Evolutionary conservation across 78 protist genomes (phyloP).

Genomic region (Dictyostelium brefeldianum): DNA sequence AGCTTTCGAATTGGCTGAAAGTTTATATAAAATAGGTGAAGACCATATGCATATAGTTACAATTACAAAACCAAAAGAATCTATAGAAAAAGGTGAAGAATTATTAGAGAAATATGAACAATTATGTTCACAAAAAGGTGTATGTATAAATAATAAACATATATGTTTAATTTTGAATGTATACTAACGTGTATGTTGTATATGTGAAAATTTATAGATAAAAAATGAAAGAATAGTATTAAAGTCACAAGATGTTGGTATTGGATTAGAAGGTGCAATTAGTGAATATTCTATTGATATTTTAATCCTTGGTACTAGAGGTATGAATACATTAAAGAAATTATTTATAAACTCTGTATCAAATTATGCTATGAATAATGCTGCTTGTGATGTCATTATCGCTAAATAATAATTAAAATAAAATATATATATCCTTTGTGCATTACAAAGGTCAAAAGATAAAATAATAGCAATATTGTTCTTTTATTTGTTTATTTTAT

Average conservation of each 20-base stretch:
- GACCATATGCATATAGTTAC: constrained; percentile 34
- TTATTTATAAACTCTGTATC: constrained; percentile 17
- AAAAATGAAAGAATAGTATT: constrained; percentile 44
- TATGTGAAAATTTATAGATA: constrained; percentile 10
- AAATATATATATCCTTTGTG: no score
- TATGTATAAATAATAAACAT: constrained; percentile 40
- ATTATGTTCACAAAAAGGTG: constrained; percentile 14
- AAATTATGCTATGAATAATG: constrained; percentile 3
- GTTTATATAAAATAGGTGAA: constrained; percentile 15
- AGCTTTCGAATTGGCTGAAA: constrained; percentile 22
- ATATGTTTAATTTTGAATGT: no score
- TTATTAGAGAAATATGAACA: constrained; percentile 29
- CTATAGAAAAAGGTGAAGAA: constrained; percentile 26
- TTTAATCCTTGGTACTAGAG: constrained; percentile 50
- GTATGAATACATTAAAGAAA: constrained; percentile 46
- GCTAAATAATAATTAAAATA: constrained; percentile 18
- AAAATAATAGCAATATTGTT: no score
- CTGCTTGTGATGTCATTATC: constrained; percentile 37
- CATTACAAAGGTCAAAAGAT: no score
- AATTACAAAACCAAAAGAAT: constrained; percentile 6
- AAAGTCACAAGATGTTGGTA: neutral
- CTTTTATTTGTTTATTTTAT: no score
- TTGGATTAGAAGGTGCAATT: constrained; percentile 27
- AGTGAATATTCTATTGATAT: constrained; percentile 21
- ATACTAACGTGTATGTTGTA: no score